Evolutionary conservation across 1,139 yeast species (phyloP).

Genomic region (Arxiozyma slooffiae): DNA sequence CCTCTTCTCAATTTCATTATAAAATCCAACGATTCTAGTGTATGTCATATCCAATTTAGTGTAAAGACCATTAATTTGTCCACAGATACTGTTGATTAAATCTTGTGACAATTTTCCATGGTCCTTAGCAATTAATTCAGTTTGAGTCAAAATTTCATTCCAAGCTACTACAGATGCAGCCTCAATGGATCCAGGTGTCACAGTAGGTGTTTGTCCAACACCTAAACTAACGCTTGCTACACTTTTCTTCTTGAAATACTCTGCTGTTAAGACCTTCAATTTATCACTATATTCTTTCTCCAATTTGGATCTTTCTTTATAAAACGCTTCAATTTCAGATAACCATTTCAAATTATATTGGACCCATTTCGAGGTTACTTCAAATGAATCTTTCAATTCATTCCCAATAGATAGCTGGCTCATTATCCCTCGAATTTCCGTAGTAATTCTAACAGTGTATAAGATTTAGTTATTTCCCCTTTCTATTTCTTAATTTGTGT

Average conservation of each 20-base stretch:
- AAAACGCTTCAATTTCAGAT: conserved; percentile 69
- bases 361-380: conserved; percentile 70
- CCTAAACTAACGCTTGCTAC: conserved; percentile 55
- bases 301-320: conserved; percentile 67
- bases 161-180: conserved; percentile 89
- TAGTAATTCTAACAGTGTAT: too few species aligned
- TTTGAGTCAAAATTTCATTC: conserved; percentile 79
- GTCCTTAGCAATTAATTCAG: conserved; percentile 71
- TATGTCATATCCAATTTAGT: conserved; percentile 46
- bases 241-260: conserved; percentile 70
- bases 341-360: conserved; percentile 66
- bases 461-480: too few species aligned
- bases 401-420: conserved; percentile 43
- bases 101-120: conserved; percentile 53
- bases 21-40: conserved; percentile 47
- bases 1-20: conserved; percentile 49
- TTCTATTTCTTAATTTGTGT: too few species aligned
- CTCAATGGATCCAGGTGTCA: conserved; percentile 93
- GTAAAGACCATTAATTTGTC: conserved; percentile 49
- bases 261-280: conserved; percentile 54
- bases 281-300: conserved; percentile 77
- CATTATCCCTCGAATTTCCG: conserved; percentile 9
- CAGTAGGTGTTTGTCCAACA: conserved; percentile 84
- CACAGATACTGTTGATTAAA: conserved; percentile 50
- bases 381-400: conserved; percentile 70